Percentiles rank a stretch among this genome's conserved stretches.
phyloP scores from a whole-genome alignment of 148 eudicot species.

The Diospyros lotus region DNA sequence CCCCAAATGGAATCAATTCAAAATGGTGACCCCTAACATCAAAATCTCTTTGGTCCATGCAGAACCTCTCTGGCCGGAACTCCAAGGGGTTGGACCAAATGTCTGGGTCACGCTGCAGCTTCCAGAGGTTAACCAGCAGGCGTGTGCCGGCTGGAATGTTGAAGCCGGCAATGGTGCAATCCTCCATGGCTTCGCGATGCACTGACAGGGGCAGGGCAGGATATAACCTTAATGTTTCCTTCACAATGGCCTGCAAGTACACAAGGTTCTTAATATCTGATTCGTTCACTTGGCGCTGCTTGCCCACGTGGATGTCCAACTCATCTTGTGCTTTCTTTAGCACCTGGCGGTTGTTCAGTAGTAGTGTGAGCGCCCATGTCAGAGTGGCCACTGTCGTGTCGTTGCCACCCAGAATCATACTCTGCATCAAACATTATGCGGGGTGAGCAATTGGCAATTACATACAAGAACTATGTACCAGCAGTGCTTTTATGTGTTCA shows the following conservation, averaged over 20 bases:
- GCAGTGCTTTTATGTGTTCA: too few species aligned
- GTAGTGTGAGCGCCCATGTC: constrained; percentile 2
- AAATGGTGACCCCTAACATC: constrained; percentile 20
- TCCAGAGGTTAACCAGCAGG: constrained; percentile 8
- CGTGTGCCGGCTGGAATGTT: constrained; percentile 6
- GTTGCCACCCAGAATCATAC: background rate
- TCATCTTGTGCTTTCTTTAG: constrained; percentile 2
- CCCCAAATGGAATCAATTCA: constrained; percentile 22
- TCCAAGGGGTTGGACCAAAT: constrained; percentile 11
- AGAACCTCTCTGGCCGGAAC: constrained; percentile 16
- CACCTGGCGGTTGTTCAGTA: constrained; percentile 3
- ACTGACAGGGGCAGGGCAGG: background rate
- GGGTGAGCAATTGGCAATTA: too few species aligned
- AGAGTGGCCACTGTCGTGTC: constrained; percentile 6
- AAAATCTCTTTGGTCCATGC: constrained; percentile 6
- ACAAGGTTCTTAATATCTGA: constrained; percentile 9
- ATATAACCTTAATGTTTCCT: constrained; percentile 15
- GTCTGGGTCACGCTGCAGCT: constrained; percentile 14
- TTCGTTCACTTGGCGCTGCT: constrained; percentile 7
- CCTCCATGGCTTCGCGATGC: constrained; percentile 5
- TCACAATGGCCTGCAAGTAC: constrained; percentile 10
- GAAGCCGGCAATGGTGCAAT: constrained; percentile 12
- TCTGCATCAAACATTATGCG: background rate
- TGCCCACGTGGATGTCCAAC: constrained; percentile 9
- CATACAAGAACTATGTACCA: too few species aligned